A percentile compares a stretch with the other conserved stretches of the same genome.
phyloP scores from a whole-genome alignment of 169 alveolate species.

The Babesia gibsoni region DNA sequence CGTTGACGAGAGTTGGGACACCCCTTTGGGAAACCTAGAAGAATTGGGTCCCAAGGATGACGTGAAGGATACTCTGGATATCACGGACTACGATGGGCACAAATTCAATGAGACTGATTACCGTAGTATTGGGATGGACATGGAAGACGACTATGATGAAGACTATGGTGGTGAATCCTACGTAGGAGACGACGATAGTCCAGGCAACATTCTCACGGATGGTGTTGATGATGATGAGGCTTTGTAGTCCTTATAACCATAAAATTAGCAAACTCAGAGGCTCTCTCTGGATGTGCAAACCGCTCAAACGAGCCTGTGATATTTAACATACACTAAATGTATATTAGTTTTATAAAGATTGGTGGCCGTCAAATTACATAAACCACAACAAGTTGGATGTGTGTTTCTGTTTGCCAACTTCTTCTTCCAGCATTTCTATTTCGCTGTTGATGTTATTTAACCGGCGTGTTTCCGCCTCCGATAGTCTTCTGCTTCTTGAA shows the following conservation, averaged over 20 bases:
- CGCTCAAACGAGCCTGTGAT: not conserved
- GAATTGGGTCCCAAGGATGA: not conserved
- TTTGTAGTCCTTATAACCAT: not conserved
- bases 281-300: not conserved
- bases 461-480: conserved; percentile 21
- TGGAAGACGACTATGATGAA: not conserved
- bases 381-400: not conserved
- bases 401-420: conserved; percentile 18
- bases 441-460: conserved; percentile 5
- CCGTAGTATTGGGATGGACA: not conserved
- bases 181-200: not conserved
- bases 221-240: not conserved
- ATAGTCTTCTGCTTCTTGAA: not conserved
- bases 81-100: not conserved
- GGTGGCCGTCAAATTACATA: conserved; percentile 9
- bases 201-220: not conserved
- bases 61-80: not conserved
- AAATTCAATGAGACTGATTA: not conserved
- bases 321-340: not conserved
- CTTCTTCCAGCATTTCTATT: conserved; percentile 15
- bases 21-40: not conserved
- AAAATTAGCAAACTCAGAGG: not conserved
- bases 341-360: not conserved
- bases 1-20: too few species aligned
- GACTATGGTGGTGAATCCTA: not conserved